These are phyloP conservation scores for Phytomonas sp. DNA, from an alignment of 208 protist species.

Conservation along the genomic window DNA sequence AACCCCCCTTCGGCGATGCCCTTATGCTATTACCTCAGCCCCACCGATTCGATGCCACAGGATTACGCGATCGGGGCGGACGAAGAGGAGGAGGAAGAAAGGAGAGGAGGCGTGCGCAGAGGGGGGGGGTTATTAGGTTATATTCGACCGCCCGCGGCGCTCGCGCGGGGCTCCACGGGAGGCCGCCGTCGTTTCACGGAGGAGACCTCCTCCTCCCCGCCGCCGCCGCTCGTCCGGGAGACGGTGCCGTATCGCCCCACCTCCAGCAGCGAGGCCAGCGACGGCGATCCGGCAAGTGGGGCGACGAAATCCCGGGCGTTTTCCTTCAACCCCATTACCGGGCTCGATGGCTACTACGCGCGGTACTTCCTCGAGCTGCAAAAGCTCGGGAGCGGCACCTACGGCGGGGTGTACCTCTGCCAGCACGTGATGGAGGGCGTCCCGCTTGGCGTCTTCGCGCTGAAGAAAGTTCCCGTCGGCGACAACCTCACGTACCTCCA, in stretches of 20 bases:
- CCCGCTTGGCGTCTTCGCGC: constrained; percentile 69
- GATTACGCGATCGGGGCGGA: background rate
- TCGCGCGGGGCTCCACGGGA: background rate
- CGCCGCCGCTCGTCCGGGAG: background rate
- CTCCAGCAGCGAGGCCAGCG: background rate
- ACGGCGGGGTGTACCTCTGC: constrained; percentile 83
- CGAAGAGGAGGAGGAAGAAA: no score
- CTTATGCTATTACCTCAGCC: background rate
- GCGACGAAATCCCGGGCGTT: background rate
- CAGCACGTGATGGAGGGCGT: constrained; percentile 79
- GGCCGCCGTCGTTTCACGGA: background rate
- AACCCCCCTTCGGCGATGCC: constrained; percentile 40
- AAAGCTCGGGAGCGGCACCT: constrained; percentile 77
- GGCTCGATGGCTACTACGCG: constrained; percentile 61
- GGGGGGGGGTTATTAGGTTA: background rate
- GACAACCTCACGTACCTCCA: constrained; percentile 73
- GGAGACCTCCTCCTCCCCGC: background rate
- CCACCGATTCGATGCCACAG: background rate
- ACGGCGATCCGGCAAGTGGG: constrained; percentile 1
- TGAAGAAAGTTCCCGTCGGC: constrained; percentile 90
- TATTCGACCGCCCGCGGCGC: background rate
- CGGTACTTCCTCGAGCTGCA: constrained; percentile 78
- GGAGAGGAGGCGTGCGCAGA: no score
- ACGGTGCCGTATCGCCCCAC: background rate
- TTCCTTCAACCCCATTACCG: background rate